Percentiles rank a stretch among this genome's conserved stretches.
Evolutionary conservation across 768 basidiomycete species (phyloP).

Genomic region (Kwoniella newhampshirensis): DNA sequence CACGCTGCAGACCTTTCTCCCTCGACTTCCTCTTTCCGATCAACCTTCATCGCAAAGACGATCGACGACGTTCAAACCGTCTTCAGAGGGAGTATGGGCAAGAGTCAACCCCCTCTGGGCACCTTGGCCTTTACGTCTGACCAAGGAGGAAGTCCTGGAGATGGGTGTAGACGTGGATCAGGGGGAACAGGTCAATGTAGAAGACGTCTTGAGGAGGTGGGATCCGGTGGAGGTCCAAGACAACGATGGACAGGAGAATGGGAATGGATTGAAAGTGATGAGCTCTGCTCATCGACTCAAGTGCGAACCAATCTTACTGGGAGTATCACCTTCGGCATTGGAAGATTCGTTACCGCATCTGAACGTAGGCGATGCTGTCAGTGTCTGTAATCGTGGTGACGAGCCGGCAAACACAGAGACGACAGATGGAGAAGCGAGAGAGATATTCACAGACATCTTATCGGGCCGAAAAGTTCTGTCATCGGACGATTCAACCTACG

Average conservation of each 20-base stretch:
- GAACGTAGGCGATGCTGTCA: slow-evolving; percentile 80
- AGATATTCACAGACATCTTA: slow-evolving; percentile 77
- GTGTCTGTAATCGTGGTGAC: slow-evolving; percentile 59
- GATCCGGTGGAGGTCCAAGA: slow-evolving; percentile 57
- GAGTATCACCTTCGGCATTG: slow-evolving; percentile 67
- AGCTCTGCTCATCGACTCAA: slow-evolving; percentile 32
- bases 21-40: slow-evolving; percentile 27
- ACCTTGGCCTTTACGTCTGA: slow-evolving; percentile 76
- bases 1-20: slow-evolving; percentile 29
- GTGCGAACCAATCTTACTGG: slow-evolving; percentile 60
- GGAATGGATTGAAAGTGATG: slow-evolving; percentile 45
- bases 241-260: slow-evolving; percentile 57
- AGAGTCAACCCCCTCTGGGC: slow-evolving; percentile 73
- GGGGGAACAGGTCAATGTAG: slow-evolving; percentile 63
- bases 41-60: slow-evolving; percentile 46
- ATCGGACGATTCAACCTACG: slow-evolving; percentile 55
- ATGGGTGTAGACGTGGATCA: slow-evolving; percentile 60
- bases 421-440: slow-evolving; percentile 55
- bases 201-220: slow-evolving; percentile 69
- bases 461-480: slow-evolving; percentile 74
- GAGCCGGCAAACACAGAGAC: slow-evolving; percentile 38
- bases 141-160: slow-evolving; percentile 60
- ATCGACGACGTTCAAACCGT: slow-evolving; percentile 39
- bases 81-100: slow-evolving; percentile 46
- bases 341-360: slow-evolving; percentile 78